Conservation (phyloP, 176 grass and related monocot species). For the Oryza glaberrima region DNA sequence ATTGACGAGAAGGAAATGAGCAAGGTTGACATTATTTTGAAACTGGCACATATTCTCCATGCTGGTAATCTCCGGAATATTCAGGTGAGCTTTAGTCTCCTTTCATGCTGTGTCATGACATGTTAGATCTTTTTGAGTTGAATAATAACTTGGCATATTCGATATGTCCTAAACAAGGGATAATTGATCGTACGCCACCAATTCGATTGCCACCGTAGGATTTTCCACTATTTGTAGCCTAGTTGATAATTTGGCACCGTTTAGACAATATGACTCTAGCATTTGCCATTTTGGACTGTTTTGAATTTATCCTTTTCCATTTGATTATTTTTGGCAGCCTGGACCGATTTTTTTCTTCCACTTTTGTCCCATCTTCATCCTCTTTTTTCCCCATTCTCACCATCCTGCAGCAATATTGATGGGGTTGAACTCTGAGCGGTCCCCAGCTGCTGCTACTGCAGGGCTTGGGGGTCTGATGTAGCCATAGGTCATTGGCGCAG, state of each 20-base stretch:
- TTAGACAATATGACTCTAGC: not conserved
- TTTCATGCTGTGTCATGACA: slow-evolving; percentile 29
- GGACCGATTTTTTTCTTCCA: not conserved
- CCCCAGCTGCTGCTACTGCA: not conserved
- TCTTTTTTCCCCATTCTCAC: not conserved
- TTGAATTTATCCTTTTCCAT: not conserved
- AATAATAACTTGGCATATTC: slow-evolving; percentile 11
- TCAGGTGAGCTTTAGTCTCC: slow-evolving; percentile 60
- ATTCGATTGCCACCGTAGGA: not conserved
- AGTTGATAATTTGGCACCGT: not conserved
- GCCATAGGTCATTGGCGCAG: not conserved
- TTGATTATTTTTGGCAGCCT: not conserved
- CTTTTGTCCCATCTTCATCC: not conserved
- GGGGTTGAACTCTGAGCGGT: not conserved
- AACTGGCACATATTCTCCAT: slow-evolving; percentile 81
- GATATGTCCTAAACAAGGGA: not conserved
- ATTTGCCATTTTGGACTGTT: not conserved
- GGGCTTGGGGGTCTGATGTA: not conserved
- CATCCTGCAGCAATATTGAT: not conserved
- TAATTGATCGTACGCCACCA: not conserved
- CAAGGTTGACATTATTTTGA: slow-evolving; percentile 89
- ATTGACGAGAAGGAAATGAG: slow-evolving; percentile 69
- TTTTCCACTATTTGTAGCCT: not conserved
- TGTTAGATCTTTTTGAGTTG: slow-evolving; percentile 33
- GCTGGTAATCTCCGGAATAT: slow-evolving; percentile 87